These are phyloP conservation scores for Stevia rebaudiana DNA, from an alignment of 140 eudicot genomes.

Conservation along the genomic window DNA sequence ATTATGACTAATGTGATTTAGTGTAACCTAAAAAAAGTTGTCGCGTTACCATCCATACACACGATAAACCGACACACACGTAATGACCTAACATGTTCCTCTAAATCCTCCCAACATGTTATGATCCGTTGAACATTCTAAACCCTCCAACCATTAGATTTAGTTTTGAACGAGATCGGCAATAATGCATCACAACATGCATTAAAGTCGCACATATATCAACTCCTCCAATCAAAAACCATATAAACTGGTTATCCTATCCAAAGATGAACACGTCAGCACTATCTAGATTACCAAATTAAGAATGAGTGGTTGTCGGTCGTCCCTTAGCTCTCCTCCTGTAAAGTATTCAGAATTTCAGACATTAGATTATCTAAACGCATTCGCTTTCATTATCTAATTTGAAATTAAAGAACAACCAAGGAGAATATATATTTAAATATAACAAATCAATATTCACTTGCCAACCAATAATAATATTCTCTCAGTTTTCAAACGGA, in stretches of 20 bases:
- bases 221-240: too few species aligned
- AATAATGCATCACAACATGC: too few species aligned
- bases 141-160: too few species aligned
- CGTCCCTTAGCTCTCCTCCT: slow-evolving; percentile 26
- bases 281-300: slow-evolving; percentile 31
- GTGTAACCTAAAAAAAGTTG: too few species aligned
- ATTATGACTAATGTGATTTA: too few species aligned
- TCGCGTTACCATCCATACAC: too few species aligned
- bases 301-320: slow-evolving; percentile 24
- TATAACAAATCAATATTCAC: slow-evolving; percentile 13
- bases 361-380: slow-evolving; percentile 8
- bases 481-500: not conserved
- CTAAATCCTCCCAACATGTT: too few species aligned
- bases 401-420: slow-evolving; percentile 5
- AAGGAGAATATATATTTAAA: not conserved
- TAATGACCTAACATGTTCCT: too few species aligned
- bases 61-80: too few species aligned
- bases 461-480: not conserved
- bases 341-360: slow-evolving; percentile 9
- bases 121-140: too few species aligned
- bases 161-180: too few species aligned
- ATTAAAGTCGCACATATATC: too few species aligned
- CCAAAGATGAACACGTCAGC: slow-evolving; percentile 27
- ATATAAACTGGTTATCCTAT: slow-evolving; percentile 23
- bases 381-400: slow-evolving; percentile 1